phyloP scores from a whole-genome alignment of 441 rosid species.

The Isatis lusitanica region DNA sequence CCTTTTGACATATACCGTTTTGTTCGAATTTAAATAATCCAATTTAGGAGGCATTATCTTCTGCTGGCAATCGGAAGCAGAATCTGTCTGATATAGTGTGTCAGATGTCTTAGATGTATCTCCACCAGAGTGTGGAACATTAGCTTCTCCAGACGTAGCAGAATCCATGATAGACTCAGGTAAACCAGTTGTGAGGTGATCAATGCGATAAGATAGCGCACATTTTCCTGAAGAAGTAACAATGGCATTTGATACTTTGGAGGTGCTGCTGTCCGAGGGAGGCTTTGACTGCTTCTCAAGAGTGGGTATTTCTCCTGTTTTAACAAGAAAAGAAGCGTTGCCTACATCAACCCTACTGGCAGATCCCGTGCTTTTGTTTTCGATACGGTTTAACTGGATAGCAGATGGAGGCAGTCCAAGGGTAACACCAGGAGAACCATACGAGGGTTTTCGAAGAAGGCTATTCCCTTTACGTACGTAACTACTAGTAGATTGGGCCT shows the following conservation, averaged over 20 bases:
- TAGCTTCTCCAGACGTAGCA: conserved; percentile 42
- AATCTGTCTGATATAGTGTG: conserved; percentile 41
- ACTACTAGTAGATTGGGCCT: conserved; percentile 39
- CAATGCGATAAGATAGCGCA: conserved; percentile 43
- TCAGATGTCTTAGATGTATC: conserved; percentile 45
- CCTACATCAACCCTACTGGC: conserved; percentile 18
- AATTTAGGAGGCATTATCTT: conserved; percentile 44
- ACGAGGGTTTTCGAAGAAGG: conserved; percentile 71
- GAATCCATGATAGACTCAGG: conserved; percentile 44
- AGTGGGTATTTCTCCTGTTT: conserved; percentile 21
- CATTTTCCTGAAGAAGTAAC: conserved; percentile 40
- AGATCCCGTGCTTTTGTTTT: conserved; percentile 34
- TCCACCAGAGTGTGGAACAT: conserved; percentile 41
- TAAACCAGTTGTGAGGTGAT: conserved; percentile 40
- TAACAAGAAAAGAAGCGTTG: conserved; percentile 21
- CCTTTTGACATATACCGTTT: conserved; percentile 64
- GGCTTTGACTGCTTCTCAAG: conserved; percentile 31
- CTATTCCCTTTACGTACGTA: conserved; percentile 95
- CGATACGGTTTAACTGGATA: conserved; percentile 40
- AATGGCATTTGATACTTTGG: conserved; percentile 26
- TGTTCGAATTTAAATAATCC: conserved; percentile 46
- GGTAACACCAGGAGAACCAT: conserved; percentile 45
- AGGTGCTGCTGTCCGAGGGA: conserved; percentile 35
- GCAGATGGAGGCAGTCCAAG: conserved; percentile 47
- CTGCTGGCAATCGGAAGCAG: conserved; percentile 37